Evolutionary conservation across 2,329 filamentous ascomycete species (phyloP).

Genomic region (Aspergillus arachidicola): DNA sequence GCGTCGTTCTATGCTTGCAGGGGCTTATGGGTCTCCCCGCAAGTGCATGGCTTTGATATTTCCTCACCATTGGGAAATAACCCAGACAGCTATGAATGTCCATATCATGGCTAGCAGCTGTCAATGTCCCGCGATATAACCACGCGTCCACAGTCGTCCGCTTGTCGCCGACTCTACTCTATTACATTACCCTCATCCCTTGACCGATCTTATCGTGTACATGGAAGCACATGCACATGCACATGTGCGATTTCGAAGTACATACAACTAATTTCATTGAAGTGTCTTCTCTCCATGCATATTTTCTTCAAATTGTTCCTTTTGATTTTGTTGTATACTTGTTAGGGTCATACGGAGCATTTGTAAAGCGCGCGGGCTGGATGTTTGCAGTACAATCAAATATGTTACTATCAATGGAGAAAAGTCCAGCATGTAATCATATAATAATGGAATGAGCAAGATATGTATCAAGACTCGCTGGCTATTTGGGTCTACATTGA

Average conservation of each 20-base stretch:
- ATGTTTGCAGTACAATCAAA: conserved; percentile 1
- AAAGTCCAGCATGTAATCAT: conserved; percentile 9
- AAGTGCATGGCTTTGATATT: background rate
- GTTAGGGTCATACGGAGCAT: conserved; percentile 13
- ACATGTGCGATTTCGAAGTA: conserved; percentile 16
- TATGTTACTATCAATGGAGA: conserved; percentile 1
- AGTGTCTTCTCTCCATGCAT: conserved; percentile 8
- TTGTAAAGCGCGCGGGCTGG: conserved; percentile 10
- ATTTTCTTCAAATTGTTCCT: conserved; percentile 6
- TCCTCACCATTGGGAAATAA: background rate
- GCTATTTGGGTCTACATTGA: background rate
- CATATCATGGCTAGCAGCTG: background rate
- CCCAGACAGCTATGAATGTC: background rate
- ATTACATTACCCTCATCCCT: background rate
- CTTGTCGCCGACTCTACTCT: background rate
- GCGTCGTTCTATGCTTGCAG: background rate
- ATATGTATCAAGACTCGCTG: background rate
- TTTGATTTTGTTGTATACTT: conserved; percentile 10
- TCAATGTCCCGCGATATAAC: background rate
- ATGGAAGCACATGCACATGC: conserved; percentile 12
- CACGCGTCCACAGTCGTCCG: background rate
- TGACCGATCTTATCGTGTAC: conserved; percentile 11
- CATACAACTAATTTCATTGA: conserved; percentile 16
- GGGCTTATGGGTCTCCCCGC: background rate
- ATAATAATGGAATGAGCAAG: conserved; percentile 8